These are phyloP conservation scores for Trichosporon inkin DNA, from an alignment of 1,284 basidiomycete species.

Conservation along the genomic window DNA sequence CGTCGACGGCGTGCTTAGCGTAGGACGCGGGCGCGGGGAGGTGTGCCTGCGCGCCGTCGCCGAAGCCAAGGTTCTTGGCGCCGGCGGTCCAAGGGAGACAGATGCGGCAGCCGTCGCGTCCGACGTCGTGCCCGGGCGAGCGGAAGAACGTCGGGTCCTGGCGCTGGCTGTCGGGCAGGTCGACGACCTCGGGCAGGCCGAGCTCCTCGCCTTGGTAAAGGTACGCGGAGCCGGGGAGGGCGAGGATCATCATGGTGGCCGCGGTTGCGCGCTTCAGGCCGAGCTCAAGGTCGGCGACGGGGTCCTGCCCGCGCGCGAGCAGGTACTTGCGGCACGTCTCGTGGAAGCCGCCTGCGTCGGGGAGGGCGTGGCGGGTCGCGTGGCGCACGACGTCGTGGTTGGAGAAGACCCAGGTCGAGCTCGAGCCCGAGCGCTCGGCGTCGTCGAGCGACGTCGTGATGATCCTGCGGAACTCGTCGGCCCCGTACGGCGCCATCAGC, in stretches of 20 bases:
- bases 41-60: conserved; percentile 27
- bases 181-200: conserved; percentile 39
- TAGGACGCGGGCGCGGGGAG: conserved; percentile 36
- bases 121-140: conserved; percentile 32
- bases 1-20: conserved; percentile 31
- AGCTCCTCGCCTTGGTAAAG: conserved; percentile 48
- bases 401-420: conserved; percentile 43
- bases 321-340: conserved; percentile 26
- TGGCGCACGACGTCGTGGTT: conserved; percentile 45
- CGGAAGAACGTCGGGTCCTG: conserved; percentile 45
- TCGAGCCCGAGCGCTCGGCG: conserved; percentile 25
- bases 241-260: conserved; percentile 40
- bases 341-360: conserved; percentile 20
- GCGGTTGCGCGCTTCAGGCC: conserved; percentile 35
- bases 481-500: conserved; percentile 35
- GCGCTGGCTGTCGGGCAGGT: conserved; percentile 31
- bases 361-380: conserved; percentile 38
- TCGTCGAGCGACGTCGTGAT: conserved; percentile 31
- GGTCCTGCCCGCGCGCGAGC: conserved; percentile 21
- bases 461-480: conserved; percentile 20
- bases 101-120: conserved; percentile 44
- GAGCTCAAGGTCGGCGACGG: conserved; percentile 24
- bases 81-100: conserved; percentile 27
- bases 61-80: conserved; percentile 34
- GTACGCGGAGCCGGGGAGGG: conserved; percentile 42